These are phyloP conservation scores for Solanum chacoense DNA, from an alignment of 305 asterid genomes.

Conservation along the genomic window DNA sequence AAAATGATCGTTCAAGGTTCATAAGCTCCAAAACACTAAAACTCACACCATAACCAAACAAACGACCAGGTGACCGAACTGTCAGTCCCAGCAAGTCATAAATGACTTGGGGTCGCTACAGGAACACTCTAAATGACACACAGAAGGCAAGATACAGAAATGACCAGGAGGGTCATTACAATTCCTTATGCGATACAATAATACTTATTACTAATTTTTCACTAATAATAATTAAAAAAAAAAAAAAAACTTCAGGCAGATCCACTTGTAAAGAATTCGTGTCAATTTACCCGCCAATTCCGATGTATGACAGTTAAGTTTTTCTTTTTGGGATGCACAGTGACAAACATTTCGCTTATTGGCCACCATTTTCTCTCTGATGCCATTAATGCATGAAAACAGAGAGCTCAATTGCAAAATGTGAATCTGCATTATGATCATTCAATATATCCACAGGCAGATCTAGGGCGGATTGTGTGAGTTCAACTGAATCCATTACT, in stretches of 20 bases:
- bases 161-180: too few species aligned
- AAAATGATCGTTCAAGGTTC: too few species aligned
- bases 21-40: too few species aligned
- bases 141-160: too few species aligned
- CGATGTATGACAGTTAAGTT: background rate
- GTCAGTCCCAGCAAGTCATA: too few species aligned
- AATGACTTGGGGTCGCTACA: too few species aligned
- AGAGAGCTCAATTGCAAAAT: background rate
- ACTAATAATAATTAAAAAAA: background rate
- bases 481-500: background rate
- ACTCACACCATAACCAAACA: too few species aligned
- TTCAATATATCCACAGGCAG: background rate
- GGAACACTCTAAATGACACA: too few species aligned
- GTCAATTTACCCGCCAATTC: conserved; percentile 7
- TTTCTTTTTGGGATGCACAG: background rate
- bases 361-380: background rate
- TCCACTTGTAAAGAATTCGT: background rate
- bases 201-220: background rate
- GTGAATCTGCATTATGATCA: background rate
- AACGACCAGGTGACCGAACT: too few species aligned
- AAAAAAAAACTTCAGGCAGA: background rate
- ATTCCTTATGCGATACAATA: too few species aligned
- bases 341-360: background rate
- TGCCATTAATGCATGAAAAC: background rate
- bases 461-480: background rate